A percentile compares a stretch with the other conserved stretches of the same genome.
Conservation (phyloP, 352 stramenopile species). For the Pythium volutum region DNA sequence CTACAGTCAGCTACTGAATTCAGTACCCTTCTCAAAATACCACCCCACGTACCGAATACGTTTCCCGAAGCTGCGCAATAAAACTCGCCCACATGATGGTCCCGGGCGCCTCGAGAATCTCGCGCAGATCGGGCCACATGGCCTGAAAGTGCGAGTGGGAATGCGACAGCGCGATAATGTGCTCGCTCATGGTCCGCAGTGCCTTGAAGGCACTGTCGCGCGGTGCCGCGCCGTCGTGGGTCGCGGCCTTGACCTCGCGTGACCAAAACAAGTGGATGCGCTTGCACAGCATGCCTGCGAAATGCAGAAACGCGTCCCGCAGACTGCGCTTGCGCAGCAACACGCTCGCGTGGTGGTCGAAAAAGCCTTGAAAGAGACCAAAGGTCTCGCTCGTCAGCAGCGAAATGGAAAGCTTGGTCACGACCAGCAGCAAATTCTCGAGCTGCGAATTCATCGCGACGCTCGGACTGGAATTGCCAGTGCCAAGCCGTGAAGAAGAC, state of each 20-base stretch:
- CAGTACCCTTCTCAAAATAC: no score
- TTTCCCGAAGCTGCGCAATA: slow-evolving; percentile 19
- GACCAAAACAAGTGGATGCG: slow-evolving; percentile 13
- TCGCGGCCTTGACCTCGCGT: slow-evolving; percentile 1
- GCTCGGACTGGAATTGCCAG: not conserved
- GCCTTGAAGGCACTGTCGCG: slow-evolving; percentile 10
- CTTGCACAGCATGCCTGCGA: slow-evolving; percentile 11
- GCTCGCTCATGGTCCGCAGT: slow-evolving; percentile 16
- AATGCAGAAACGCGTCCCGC: slow-evolving; percentile 14
- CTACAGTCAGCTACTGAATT: no score
- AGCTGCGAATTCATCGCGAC: slow-evolving; percentile 6
- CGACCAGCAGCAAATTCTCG: slow-evolving; percentile 30
- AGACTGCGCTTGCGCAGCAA: slow-evolving; percentile 25
- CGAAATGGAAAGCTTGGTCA: slow-evolving; percentile 34
- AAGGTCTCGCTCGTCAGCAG: slow-evolving; percentile 26
- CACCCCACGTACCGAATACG: slow-evolving; percentile 17
- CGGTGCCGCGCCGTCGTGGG: not conserved
- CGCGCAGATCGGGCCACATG: slow-evolving; percentile 14
- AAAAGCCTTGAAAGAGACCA: slow-evolving; percentile 24
- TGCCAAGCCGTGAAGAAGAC: not conserved
- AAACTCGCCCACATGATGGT: slow-evolving; percentile 20
- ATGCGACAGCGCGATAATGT: slow-evolving; percentile 11
- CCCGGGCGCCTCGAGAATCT: slow-evolving; percentile 13
- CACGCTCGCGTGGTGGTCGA: slow-evolving; percentile 21
- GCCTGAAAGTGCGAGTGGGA: slow-evolving; percentile 3